Conservation (phyloP, 345 rosid genomes). For the Ailanthus altissimus region DNA sequence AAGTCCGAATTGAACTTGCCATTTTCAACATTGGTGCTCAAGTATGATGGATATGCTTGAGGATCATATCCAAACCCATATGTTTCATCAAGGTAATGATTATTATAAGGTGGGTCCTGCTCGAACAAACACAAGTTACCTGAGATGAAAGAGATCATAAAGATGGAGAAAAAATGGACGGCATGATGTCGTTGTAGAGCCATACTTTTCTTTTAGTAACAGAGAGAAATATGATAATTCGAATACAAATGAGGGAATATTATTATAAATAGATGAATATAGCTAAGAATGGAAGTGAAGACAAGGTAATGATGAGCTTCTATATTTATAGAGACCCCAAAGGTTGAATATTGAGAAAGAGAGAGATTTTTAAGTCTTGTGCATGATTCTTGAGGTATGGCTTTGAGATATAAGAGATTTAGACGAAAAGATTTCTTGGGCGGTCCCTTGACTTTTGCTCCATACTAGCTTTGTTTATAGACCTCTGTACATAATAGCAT, state of each 20-base stretch:
- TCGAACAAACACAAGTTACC: slow-evolving; percentile 15
- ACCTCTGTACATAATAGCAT: not conserved
- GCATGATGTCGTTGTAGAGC: slow-evolving; percentile 14
- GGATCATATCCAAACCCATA: slow-evolving; percentile 25
- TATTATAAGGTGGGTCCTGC: slow-evolving; percentile 24
- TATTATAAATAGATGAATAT: not conserved
- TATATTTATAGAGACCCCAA: slow-evolving; percentile 38
- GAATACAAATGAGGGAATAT: not conserved
- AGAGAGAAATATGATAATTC: not conserved
- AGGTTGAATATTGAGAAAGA: slow-evolving; percentile 1
- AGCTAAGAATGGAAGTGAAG: slow-evolving; percentile 8
- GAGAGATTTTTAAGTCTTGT: slow-evolving; percentile 7
- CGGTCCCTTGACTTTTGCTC: slow-evolving; percentile 28
- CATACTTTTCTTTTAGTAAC: slow-evolving; percentile 26
- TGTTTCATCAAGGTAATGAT: slow-evolving; percentile 23
- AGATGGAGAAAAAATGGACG: not conserved
- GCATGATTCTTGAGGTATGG: slow-evolving; percentile 36
- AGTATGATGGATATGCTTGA: slow-evolving; percentile 30
- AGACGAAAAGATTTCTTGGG: slow-evolving; percentile 42
- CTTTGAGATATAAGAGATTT: slow-evolving; percentile 26
- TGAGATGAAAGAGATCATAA: slow-evolving; percentile 6
- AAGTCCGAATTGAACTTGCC: slow-evolving; percentile 21
- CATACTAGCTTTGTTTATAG: not conserved
- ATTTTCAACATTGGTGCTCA: slow-evolving; percentile 20
- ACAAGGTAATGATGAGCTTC: slow-evolving; percentile 10